Evolutionary conservation across 768 basidiomycete species (phyloP).

Genomic region (Trametes cingulata): DNA sequence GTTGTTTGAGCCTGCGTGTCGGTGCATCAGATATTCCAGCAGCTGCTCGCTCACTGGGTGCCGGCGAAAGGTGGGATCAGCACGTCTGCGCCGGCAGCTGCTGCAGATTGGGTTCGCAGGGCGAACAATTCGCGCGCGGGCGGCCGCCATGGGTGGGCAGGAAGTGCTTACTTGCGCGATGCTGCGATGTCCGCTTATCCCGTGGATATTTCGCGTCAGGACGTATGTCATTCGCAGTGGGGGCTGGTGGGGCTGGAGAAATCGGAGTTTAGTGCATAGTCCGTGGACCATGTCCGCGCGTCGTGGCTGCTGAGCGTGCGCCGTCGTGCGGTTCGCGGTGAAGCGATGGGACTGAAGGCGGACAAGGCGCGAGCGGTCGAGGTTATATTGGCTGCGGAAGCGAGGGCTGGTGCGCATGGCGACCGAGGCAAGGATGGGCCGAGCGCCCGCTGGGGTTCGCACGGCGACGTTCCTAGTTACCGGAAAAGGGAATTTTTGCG

Average conservation of each 20-base stretch:
- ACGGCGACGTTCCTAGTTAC: constrained; percentile 17
- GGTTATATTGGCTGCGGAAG: not conserved
- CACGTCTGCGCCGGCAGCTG: not conserved
- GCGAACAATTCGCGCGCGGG: too few species aligned
- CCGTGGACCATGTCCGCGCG: too few species aligned
- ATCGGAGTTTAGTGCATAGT: too few species aligned
- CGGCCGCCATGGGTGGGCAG: too few species aligned
- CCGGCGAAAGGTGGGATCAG: not conserved
- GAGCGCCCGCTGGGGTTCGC: constrained; percentile 1
- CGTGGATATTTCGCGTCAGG: too few species aligned
- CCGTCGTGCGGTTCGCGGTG: too few species aligned
- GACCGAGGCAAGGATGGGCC: constrained; percentile 9
- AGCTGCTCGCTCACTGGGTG: not conserved
- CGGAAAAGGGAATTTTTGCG: constrained; percentile 3
- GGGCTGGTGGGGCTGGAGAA: too few species aligned
- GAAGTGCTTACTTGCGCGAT: too few species aligned
- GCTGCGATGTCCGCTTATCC: too few species aligned
- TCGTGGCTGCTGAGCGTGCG: too few species aligned
- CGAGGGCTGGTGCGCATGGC: constrained; percentile 3
- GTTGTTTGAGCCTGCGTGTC: not conserved
- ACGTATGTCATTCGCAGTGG: too few species aligned
- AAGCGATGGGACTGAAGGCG: not conserved
- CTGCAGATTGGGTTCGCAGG: not conserved
- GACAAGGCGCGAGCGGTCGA: not conserved
- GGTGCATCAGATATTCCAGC: not conserved